Evolutionary conservation across 2,329 filamentous ascomycete species (phyloP).

Genomic region (Trichophyton verrucosum): DNA sequence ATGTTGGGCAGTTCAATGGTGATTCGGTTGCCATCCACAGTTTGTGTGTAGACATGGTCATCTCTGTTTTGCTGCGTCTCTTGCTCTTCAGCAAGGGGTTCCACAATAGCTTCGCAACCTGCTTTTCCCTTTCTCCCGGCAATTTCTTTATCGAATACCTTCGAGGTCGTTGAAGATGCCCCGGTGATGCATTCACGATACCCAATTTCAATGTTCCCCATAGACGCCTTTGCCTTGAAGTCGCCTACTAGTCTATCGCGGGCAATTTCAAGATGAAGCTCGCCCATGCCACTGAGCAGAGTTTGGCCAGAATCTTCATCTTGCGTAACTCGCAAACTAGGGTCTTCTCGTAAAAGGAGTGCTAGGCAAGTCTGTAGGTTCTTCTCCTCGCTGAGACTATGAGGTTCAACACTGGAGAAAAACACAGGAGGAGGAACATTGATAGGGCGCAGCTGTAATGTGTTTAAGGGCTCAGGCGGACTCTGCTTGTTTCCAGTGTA

Average conservation of each 20-base stretch:
- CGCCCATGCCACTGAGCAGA: conserved; percentile 88
- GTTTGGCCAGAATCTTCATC: conserved; percentile 90
- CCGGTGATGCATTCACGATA: conserved; percentile 72
- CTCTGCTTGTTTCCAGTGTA: conserved; percentile 53
- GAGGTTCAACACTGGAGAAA: conserved; percentile 82
- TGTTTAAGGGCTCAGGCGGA: conserved; percentile 56
- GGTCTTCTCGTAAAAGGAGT: conserved; percentile 78
- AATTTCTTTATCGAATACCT: conserved; percentile 64
- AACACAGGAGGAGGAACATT: conserved; percentile 87
- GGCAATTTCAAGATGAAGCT: conserved; percentile 88
- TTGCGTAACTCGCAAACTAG: conserved; percentile 70
- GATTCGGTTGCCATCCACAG: conserved; percentile 59
- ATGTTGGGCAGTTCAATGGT: conserved; percentile 44
- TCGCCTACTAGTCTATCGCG: conserved; percentile 77
- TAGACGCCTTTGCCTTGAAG: conserved; percentile 71
- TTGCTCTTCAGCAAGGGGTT: conserved; percentile 39
- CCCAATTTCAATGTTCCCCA: conserved; percentile 87
- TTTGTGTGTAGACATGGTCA: conserved; percentile 30
- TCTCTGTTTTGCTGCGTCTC: conserved; percentile 1
- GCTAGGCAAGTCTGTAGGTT: conserved; percentile 63
- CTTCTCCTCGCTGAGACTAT: conserved; percentile 66
- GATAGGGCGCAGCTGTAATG: conserved; percentile 73
- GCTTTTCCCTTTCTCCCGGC: conserved; percentile 70
- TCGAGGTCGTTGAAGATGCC: conserved; percentile 44
- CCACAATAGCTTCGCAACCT: conserved; percentile 56